Conservation (phyloP, 2,329 filamentous ascomycete genomes). For the Tolypocladium sp. region DNA sequence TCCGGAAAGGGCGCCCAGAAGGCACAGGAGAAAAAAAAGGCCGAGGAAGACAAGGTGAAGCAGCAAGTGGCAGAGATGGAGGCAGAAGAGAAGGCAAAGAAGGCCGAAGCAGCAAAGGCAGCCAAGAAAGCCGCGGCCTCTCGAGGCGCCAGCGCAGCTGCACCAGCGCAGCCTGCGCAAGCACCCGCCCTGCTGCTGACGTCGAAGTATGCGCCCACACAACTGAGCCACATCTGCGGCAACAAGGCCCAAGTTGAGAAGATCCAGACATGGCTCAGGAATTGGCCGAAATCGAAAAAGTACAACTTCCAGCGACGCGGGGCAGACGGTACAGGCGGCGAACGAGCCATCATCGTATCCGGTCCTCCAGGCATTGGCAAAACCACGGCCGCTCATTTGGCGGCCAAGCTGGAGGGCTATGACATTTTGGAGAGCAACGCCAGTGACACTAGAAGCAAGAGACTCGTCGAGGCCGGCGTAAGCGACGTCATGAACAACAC, state of each 20-base stretch:
- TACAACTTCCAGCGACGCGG: slow-evolving; percentile 76
- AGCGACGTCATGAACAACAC: slow-evolving; percentile 88
- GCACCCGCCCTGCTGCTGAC: slow-evolving; percentile 72
- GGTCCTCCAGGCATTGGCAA: slow-evolving; percentile 96
- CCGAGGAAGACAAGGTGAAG: slow-evolving; percentile 75
- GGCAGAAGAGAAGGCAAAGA: slow-evolving; percentile 58
- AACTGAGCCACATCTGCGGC: slow-evolving; percentile 82
- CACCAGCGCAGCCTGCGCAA: slow-evolving; percentile 29
- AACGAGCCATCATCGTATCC: slow-evolving; percentile 88
- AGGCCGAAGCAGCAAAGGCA: slow-evolving; percentile 42
- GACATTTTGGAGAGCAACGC: slow-evolving; percentile 94
- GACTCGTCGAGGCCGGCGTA: slow-evolving; percentile 82
- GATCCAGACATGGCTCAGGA: slow-evolving; percentile 77
- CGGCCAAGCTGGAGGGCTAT: slow-evolving; percentile 86
- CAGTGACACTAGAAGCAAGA: slow-evolving; percentile 92
- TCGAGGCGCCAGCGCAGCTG: slow-evolving; percentile 10
- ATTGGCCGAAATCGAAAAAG: slow-evolving; percentile 71
- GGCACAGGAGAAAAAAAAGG: slow-evolving; percentile 72
- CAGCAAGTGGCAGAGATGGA: slow-evolving; percentile 81
- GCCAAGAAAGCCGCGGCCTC: slow-evolving; percentile 31
- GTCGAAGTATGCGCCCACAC: slow-evolving; percentile 84
- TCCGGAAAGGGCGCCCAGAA: slow-evolving; percentile 81
- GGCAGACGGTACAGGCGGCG: slow-evolving; percentile 72
- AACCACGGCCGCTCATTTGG: slow-evolving; percentile 90
- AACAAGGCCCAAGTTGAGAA: slow-evolving; percentile 88